Evolutionary conservation across 306 rosid genomes (phyloP).

Genomic region (Alnus glutinosa): DNA sequence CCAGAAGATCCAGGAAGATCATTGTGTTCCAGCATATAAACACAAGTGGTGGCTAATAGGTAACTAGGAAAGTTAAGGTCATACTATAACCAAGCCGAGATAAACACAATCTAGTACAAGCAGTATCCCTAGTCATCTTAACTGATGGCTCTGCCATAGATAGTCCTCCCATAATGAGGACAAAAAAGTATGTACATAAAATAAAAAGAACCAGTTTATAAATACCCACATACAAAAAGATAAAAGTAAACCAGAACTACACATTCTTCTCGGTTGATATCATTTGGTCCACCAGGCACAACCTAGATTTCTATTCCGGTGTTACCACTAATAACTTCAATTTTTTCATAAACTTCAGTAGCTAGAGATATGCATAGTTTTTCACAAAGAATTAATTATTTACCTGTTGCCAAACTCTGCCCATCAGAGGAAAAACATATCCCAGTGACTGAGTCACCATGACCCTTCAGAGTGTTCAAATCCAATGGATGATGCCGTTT

Average conservation of each 20-base stretch:
- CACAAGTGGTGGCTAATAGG: neutral
- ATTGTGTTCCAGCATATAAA: neutral
- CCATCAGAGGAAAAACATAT: slow-evolving; percentile 80
- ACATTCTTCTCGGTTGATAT: neutral
- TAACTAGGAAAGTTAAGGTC: neutral
- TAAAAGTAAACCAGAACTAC: neutral
- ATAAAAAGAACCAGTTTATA: neutral
- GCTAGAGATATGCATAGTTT: slow-evolving; percentile 1
- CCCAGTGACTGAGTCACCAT: slow-evolving; percentile 84
- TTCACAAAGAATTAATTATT: neutral
- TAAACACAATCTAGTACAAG: neutral
- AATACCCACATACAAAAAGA: slow-evolving; percentile 8
- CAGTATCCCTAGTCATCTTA: neutral
- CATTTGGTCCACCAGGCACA: neutral
- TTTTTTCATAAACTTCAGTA: neutral
- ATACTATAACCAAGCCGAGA: neutral
- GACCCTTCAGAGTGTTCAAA: slow-evolving; percentile 97
- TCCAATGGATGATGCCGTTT: slow-evolving; percentile 95
- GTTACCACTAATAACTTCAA: neutral
- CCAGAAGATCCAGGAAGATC: neutral
- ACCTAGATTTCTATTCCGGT: neutral
- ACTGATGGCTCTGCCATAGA: neutral
- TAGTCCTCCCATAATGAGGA: neutral
- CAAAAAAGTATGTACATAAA: neutral
- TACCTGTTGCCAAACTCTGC: slow-evolving; percentile 78